Base-by-base conservation (phyloP, 495 filamentous ascomycete species). In the Neurospora sp. region DNA sequence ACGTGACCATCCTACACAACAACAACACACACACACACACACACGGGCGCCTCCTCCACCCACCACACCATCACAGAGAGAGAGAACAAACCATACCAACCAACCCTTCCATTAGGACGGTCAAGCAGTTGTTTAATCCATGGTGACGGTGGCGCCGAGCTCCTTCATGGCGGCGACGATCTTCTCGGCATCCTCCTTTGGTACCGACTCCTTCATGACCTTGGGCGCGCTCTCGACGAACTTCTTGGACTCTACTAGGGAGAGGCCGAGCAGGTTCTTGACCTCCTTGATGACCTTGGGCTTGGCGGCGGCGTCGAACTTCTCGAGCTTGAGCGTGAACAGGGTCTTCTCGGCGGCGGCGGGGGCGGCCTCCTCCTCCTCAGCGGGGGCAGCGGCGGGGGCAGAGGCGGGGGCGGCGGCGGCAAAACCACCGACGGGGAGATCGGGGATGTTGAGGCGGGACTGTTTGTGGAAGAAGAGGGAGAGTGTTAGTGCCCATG, bases 221-320 rank as follows among this genome's bases (percentile, higher is more conserved):
- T 99, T 99, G 76, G 96, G 96, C 80, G 91, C 93, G 77, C 92
- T 92, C 88, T 99, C 96, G 76, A 98, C 96, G 83, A 99, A 99
- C 88, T 99, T 99, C 91, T 99, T 99, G 85, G 94, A 97, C 84
- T 99, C 96, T 77, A 99, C 96, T 84, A 99, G 88, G 80, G 93
- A 96, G 82, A 99, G 83, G 5, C 96, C 96, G 71, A 99, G 87
- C 88, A 99, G 88, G 77, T 88, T 89, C 90, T 99, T 99, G 84
- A 99, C 90, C 87, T 99, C 96, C 89, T 99, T 99, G 86, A 99
- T 99, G 73, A 99, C 85, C 90, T 99, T 99, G 71, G 96, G 93
- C 86, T 99, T 99, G 72, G 96, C 85, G 17, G 80, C 86, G 38
- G 94, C 88, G 45, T 98, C 96, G 84, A 98, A 94, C 17, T 91